These are phyloP conservation scores for Apiospora arundinis DNA, from an alignment of 2,329 filamentous ascomycete species.

Conservation along the genomic window DNA sequence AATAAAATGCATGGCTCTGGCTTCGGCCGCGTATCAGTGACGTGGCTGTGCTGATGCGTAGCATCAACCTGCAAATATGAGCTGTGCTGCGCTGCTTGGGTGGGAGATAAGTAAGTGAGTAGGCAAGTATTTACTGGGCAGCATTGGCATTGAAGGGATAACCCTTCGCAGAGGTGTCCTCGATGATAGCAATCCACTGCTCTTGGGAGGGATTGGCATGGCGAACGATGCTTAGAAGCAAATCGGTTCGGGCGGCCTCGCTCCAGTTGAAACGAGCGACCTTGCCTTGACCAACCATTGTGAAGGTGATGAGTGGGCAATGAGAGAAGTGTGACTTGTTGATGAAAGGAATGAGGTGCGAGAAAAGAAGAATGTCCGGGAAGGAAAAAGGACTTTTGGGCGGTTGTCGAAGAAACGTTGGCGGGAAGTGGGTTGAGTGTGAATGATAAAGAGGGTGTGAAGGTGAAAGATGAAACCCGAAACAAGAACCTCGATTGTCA, in stretches of 20 bases:
- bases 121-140: conserved; percentile 44
- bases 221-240: conserved; percentile 46
- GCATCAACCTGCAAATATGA: neutral
- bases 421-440: neutral
- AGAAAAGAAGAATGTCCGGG: neutral
- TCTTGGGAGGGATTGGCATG: conserved; percentile 43
- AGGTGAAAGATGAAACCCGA: too few relatives aligned
- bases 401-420: neutral
- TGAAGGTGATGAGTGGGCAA: neutral
- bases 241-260: conserved; percentile 45
- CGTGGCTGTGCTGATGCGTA: neutral
- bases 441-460: neutral
- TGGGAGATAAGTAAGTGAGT: neutral
- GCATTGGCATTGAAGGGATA: conserved; percentile 47
- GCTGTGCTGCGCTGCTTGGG: neutral
- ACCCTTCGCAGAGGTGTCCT: conserved; percentile 42
- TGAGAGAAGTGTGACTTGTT: neutral
- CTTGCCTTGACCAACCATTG: neutral
- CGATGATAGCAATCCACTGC: conserved; percentile 41
- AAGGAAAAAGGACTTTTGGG: neutral
- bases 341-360: neutral
- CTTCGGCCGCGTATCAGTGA: neutral
- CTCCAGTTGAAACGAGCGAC: conserved; percentile 32
- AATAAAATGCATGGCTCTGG: neutral
- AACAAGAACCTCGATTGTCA: neutral